phyloP scores from a whole-genome alignment of 495 filamentous ascomycete genomes.

The Pyrenula massariospora region DNA sequence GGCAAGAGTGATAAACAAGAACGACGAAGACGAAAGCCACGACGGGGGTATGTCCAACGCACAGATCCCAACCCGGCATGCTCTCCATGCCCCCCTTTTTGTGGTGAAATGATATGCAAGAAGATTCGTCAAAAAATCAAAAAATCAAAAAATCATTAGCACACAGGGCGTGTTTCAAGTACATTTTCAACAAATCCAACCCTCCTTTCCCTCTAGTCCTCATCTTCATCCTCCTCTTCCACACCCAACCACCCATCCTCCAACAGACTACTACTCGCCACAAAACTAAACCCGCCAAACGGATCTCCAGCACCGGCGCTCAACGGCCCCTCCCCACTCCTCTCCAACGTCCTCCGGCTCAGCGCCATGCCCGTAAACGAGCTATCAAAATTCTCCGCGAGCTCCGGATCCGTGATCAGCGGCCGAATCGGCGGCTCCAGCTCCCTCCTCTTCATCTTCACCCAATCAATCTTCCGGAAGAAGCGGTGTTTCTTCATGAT shows the following conservation, averaged over 20 bases:
- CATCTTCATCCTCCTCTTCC: background rate
- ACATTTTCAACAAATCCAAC: background rate
- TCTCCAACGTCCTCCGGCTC: slow-evolving; percentile 36
- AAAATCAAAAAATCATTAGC: too few relatives aligned
- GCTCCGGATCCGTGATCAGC: slow-evolving; percentile 82
- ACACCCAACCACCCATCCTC: slow-evolving; percentile 32
- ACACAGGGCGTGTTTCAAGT: too few relatives aligned
- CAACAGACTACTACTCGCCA: slow-evolving; percentile 77
- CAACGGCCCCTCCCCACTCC: slow-evolving; percentile 9
- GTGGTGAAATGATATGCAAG: too few relatives aligned
- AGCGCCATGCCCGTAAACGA: slow-evolving; percentile 81
- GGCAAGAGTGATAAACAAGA: too few relatives aligned
- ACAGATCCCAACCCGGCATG: too few relatives aligned
- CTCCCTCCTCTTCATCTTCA: slow-evolving; percentile 63
- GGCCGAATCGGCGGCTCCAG: slow-evolving; percentile 79
- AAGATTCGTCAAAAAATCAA: too few relatives aligned
- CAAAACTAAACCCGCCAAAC: slow-evolving; percentile 94
- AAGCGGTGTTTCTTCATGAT: slow-evolving; percentile 90
- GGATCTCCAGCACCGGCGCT: slow-evolving; percentile 47
- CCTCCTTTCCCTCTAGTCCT: background rate
- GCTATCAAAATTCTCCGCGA: slow-evolving; percentile 85
- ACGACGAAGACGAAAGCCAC: too few relatives aligned
- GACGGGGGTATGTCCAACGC: too few relatives aligned
- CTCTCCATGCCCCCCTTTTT: too few relatives aligned
- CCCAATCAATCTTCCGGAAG: slow-evolving; percentile 95